Evolutionary conservation across 805 yeast genomes (phyloP), one percentile per base, ranked within the genome.

Genomic region (Metschnikowia cubensis): DNA sequence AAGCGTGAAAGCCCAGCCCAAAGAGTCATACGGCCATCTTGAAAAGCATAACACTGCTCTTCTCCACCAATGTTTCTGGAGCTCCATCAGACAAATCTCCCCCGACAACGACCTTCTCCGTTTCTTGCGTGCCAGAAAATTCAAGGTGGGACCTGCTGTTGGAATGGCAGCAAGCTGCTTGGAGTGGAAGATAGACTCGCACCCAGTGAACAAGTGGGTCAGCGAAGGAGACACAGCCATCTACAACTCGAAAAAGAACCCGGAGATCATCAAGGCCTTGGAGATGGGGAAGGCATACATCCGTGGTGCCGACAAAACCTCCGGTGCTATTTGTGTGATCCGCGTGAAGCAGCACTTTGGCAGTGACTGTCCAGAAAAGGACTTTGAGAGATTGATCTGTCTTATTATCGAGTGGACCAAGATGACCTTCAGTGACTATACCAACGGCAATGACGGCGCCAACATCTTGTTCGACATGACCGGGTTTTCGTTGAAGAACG

Each of bases 401-500:
- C 52, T 54, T 15, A 42, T 55, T 33, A 58, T 58, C 20, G 58
- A 61, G 51, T 50, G 52, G 62, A 80, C 89, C n/a, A 78, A 96
- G 56, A 35, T 58, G 33, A 42, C 49, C 20, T 45, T 51, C 46
- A 50, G 40, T 37, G 49, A 48, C 42, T 56, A 51, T 48, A 35
- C 50, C 34, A 32, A 39, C 22, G 60, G 55, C 11, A 49, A 42
- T 33, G 61, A 58, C 33, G 59, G 59, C 2, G 57, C 55, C 34
- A 54, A 92, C 8, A 82, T 92, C 45, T 68, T 94, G n/a, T 94
- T 94, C 65, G 99, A 94, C 67, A 72, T 94, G 65, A 75, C 87
- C 11, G 96, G 85, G 3, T 94, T 94, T 64, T 80, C 95, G 5
- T 81, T 90, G 75, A 79, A 90, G 52, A 94, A 92, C 67, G 95